These are phyloP conservation scores for Eragrostis nindensis DNA, from an alignment of 176 grass and related monocot species.

Conservation along the genomic window DNA sequence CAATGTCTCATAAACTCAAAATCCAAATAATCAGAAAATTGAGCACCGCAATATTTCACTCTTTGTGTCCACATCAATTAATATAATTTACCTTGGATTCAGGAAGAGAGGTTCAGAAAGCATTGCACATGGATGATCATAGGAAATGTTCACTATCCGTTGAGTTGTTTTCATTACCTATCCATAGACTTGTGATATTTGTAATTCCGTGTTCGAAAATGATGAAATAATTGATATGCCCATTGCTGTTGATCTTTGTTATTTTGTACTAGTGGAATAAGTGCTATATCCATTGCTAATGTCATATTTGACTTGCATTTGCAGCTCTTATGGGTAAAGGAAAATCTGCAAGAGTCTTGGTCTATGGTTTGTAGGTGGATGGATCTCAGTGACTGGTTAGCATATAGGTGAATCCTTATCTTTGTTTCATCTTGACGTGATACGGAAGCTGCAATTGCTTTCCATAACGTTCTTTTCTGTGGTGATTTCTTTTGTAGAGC, in stretches of 20 bases:
- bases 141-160: conserved; percentile 2
- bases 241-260: not conserved
- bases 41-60: not conserved
- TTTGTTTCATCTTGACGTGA: conserved; percentile 19
- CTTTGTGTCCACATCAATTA: not conserved
- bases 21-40: conserved; percentile 4
- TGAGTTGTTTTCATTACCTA: not conserved
- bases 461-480: conserved; percentile 21
- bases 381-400: conserved; percentile 98
- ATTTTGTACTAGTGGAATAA: conserved; percentile 1
- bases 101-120: conserved; percentile 6
- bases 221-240: conserved; percentile 8
- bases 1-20: not conserved
- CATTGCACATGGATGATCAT: not conserved
- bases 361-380: conserved; percentile 94
- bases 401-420: conserved; percentile 67
- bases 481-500: conserved; percentile 63
- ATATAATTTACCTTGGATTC: not conserved
- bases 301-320: conserved; percentile 29
- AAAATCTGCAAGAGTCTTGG: conserved; percentile 95
- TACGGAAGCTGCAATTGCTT: conserved; percentile 11
- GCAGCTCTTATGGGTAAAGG: conserved; percentile 97
- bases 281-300: not conserved
- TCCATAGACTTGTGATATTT: conserved; percentile 5
- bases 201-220: not conserved